Base-by-base conservation (phyloP, 257 asterid species). In the Solanum pinnatisectum region DNA sequence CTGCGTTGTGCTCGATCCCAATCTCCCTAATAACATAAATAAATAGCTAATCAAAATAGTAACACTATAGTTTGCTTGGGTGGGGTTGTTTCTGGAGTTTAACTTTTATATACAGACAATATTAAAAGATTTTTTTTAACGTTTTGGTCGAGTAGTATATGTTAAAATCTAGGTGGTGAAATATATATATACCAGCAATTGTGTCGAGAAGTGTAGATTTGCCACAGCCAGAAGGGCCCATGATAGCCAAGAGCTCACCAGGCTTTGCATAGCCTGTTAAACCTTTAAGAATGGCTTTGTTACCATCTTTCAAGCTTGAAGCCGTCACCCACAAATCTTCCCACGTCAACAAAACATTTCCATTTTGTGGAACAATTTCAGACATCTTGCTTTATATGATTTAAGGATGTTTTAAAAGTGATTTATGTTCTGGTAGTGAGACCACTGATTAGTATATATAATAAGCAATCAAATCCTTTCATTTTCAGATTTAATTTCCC, bases 261-360 rank as follows among this genome's bases (percentile, higher is more conserved):
- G 84, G 84, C 74, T 27, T 49, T 0, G 88, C 88, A 86, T 86
- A 86, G 16, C 88, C 88, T 12, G 84, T 86, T 76, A 86, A 77
- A 2, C 88, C 88, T 73, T 86, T 71, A 35, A 86, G 88, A 46
- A 86, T 86, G 20, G 88, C 36, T 23, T 87, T 90, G 36, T 40
- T 74, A 5, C 89, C 90, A 12, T 84, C 82, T 44, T 42, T 90
- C 8, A 78, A 84, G 20, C 22, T 63, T 10, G 89, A 63, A 9
- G 84, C 86, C n/a, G 84, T 90, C n/a, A 92, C 92, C 91, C 91
- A 87, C 37, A 92, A 32, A 88, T 92, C 92, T 65, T 92, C 83
- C 94, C 94, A 92, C 44, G 92, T 92, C 88, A 90, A 73, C n/a
- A 77, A 81, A 10, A 87, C 85, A 1, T 89, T 87, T 37, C 6